These are phyloP conservation scores for Ascochyta viciae-villosae DNA, from an alignment of 2,329 filamentous ascomycete species.

Conservation along the genomic window DNA sequence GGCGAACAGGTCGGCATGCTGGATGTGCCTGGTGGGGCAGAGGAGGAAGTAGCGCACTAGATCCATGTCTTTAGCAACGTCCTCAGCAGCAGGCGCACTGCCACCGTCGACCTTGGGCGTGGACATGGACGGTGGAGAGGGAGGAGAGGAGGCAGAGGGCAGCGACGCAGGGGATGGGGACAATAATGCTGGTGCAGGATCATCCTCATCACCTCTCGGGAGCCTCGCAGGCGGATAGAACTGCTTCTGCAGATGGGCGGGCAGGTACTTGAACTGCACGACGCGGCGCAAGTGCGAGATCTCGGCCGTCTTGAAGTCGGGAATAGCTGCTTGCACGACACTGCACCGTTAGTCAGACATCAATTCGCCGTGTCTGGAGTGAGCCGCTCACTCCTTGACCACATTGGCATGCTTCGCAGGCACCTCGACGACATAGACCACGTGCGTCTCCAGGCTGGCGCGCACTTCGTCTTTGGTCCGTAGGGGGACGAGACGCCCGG, in stretches of 20 bases:
- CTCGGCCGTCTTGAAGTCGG: conserved; percentile 53
- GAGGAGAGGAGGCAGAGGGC: conserved; percentile 15
- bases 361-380: conserved; percentile 16
- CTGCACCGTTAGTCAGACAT: conserved; percentile 42
- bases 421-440: conserved; percentile 74
- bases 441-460: conserved; percentile 60
- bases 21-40: conserved; percentile 59
- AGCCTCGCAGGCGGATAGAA: conserved; percentile 43
- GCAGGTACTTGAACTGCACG: conserved; percentile 73
- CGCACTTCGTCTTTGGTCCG: conserved; percentile 60
- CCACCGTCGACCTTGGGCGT: conserved; percentile 7
- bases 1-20: conserved; percentile 57
- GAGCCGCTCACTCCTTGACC: conserved; percentile 70
- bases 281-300: conserved; percentile 73
- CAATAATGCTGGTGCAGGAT: conserved; percentile 38
- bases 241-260: conserved; percentile 61
- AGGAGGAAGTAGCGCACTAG: conserved; percentile 59
- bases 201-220: conserved; percentile 45
- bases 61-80: conserved; percentile 40
- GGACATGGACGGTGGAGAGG: neutral
- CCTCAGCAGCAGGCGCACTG: conserved; percentile 22
- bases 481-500: conserved; percentile 47
- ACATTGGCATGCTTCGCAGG: conserved; percentile 75
- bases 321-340: conserved; percentile 55
- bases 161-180: conserved; percentile 31